Evolutionary conservation across 371 early-diverging fungal species (phyloP).

Genomic region (Circinella umbellata): DNA sequence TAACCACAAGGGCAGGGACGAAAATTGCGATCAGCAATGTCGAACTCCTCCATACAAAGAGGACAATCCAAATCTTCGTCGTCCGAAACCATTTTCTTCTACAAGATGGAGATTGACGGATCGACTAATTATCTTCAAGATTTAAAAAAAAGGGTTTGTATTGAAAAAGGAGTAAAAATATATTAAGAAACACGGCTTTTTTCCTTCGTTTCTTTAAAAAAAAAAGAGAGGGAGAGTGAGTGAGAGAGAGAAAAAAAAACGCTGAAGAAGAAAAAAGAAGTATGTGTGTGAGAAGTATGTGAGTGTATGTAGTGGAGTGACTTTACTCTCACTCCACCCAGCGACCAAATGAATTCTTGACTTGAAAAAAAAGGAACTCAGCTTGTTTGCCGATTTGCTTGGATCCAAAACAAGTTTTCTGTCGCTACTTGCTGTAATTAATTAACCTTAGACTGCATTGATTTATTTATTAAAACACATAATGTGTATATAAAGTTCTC

Average conservation of each 20-base stretch:
- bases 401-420: no score
- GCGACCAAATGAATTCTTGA: no score
- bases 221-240: neutral
- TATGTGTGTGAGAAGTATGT: neutral
- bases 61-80: conserved; percentile 85
- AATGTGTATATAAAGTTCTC: no score
- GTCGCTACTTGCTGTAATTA: no score
- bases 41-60: conserved; percentile 90
- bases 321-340: no score
- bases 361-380: no score
- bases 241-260: no score
- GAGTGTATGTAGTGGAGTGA: neutral
- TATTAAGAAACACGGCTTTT: no score
- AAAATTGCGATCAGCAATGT: conserved; percentile 81
- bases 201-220: no score
- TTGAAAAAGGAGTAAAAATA: neutral
- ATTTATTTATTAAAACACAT: no score
- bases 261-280: neutral
- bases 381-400: no score
- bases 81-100: conserved; percentile 48
- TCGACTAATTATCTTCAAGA: conserved; percentile 1
- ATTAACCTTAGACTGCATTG: no score
- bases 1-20: conserved; percentile 89
- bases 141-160: neutral
- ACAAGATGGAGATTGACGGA: conserved; percentile 9